phyloP scores from a whole-genome alignment of 2,329 filamentous ascomycete species.

The Calonectria pteridis region DNA sequence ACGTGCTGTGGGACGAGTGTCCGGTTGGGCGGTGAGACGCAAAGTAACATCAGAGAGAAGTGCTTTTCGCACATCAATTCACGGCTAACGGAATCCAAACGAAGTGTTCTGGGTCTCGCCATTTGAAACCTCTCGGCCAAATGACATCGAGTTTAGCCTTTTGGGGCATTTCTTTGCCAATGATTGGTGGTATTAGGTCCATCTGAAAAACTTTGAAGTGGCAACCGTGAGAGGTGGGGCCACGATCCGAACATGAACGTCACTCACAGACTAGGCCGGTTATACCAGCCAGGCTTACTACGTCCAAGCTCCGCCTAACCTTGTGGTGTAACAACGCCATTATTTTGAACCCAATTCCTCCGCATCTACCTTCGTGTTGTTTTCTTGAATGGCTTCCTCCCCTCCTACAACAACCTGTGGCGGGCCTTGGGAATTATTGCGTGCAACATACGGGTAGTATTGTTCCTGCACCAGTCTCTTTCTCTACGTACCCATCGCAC shows the following conservation, averaged over 20 bases:
- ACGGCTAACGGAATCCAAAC: not conserved
- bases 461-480: not conserved
- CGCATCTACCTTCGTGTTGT: not conserved
- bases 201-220: not conserved
- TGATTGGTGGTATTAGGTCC: not conserved
- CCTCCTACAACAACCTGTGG: not conserved
- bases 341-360: not conserved
- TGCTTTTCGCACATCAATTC: not conserved
- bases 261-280: not conserved
- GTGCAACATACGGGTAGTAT: not conserved
- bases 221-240: not conserved
- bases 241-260: not conserved
- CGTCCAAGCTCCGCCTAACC: constrained; percentile 3
- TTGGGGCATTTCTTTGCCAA: not conserved
- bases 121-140: not conserved
- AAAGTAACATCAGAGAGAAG: not conserved
- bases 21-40: not conserved
- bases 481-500: not conserved
- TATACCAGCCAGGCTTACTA: constrained; percentile 2
- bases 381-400: constrained; percentile 8
- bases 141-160: not conserved
- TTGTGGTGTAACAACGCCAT: constrained; percentile 6
- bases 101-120: not conserved
- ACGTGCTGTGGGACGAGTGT: not conserved
- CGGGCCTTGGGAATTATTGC: not conserved